Evolutionary conservation across 768 basidiomycete species (phyloP).

Genomic region (Suillus sp.): DNA sequence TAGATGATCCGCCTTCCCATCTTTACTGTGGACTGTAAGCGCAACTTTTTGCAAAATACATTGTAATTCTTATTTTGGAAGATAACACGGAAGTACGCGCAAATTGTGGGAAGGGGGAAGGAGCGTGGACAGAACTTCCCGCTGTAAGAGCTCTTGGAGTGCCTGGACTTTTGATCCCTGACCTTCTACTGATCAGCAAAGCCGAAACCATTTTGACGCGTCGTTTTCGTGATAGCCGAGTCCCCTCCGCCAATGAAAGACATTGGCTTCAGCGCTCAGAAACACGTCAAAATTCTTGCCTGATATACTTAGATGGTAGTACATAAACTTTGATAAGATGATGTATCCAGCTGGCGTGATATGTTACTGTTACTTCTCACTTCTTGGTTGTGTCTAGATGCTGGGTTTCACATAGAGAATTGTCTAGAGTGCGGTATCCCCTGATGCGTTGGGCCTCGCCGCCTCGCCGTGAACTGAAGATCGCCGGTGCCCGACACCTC

Average conservation of each 20-base stretch:
- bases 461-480: background rate
- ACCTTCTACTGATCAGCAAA: background rate
- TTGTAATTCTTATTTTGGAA: slow-evolving; percentile 8
- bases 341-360: background rate
- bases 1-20: slow-evolving; percentile 22
- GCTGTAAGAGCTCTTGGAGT: background rate
- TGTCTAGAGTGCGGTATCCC: background rate
- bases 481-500: background rate
- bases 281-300: background rate
- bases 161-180: background rate
- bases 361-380: background rate
- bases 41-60: background rate
- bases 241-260: background rate
- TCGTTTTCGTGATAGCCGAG: background rate
- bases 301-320: background rate
- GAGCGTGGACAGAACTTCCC: slow-evolving; percentile 2
- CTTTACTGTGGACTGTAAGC: background rate
- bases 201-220: background rate
- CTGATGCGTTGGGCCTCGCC: background rate
- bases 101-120: slow-evolving; percentile 7
- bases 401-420: background rate
- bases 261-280: background rate
- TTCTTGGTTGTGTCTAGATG: background rate
- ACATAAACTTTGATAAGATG: slow-evolving; percentile 2
- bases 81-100: slow-evolving; percentile 7